A percentile compares a stretch with the other conserved stretches of the same genome.
Conservation (phyloP, 208 protist species). For the Herpetomonas muscarum region DNA sequence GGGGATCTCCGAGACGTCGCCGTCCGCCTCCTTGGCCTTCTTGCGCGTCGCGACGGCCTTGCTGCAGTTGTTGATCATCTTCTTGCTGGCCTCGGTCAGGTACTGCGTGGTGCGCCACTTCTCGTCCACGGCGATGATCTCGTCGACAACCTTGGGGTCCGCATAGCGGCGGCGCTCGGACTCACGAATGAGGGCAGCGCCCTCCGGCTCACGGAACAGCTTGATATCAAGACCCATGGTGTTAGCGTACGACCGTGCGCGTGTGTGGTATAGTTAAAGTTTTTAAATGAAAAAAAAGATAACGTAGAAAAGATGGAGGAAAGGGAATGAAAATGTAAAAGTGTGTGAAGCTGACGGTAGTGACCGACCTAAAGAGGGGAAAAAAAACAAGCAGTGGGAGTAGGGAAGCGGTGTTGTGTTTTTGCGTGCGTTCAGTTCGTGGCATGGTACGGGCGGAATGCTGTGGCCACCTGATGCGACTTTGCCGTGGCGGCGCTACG, state of each 20-base stretch:
- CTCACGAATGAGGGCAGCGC: conserved; percentile 93
- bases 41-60: conserved; percentile 89
- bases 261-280: too few relatives aligned
- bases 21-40: conserved; percentile 91
- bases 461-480: too few relatives aligned
- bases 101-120: conserved; percentile 88
- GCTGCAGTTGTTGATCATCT: conserved; percentile 86
- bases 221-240: conserved; percentile 96
- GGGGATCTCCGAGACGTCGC: conserved; percentile 60
- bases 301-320: conserved; percentile 5
- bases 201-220: conserved; percentile 93
- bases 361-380: neutral
- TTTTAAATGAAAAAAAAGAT: neutral
- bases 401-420: too few relatives aligned
- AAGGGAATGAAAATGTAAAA: too few relatives aligned
- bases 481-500: too few relatives aligned
- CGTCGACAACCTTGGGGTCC: conserved; percentile 88
- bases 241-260: neutral
- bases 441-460: too few relatives aligned
- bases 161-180: conserved; percentile 93
- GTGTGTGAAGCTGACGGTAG: too few relatives aligned
- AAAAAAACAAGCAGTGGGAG: conserved; percentile 19
- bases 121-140: conserved; percentile 89
- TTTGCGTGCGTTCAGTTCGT: too few relatives aligned
- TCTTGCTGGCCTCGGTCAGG: conserved; percentile 82